Percentiles rank a stretch among this genome's conserved stretches.
These are phyloP conservation scores for Saccharomycopsis fodiens DNA, from an alignment of 805 yeast genomes.

Conservation along the genomic window DNA sequence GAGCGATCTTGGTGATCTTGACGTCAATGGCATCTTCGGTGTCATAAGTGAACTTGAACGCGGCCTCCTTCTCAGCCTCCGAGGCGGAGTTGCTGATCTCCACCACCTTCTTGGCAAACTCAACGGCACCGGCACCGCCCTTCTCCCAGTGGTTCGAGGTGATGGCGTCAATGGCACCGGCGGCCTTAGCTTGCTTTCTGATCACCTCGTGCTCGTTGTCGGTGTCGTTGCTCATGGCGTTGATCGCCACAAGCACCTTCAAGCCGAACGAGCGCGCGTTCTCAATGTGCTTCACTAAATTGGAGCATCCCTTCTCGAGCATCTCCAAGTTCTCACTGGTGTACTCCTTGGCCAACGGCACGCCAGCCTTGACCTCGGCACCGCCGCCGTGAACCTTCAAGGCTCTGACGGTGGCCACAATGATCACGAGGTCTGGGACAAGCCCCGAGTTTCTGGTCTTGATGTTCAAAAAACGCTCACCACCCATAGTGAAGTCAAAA, in stretches of 20 bases:
- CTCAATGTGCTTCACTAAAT: conserved; percentile 67
- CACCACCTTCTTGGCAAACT: conserved; percentile 64
- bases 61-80: conserved; percentile 31
- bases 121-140: conserved; percentile 78
- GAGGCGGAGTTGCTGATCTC: conserved; percentile 35
- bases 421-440: conserved; percentile 67
- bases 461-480: conserved; percentile 78
- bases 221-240: conserved; percentile 69
- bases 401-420: conserved; percentile 82
- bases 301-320: conserved; percentile 62
- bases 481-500: conserved; percentile 88
- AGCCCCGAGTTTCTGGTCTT: conserved; percentile 78
- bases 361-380: conserved; percentile 82
- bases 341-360: conserved; percentile 67
- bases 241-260: conserved; percentile 78
- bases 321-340: conserved; percentile 63
- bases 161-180: conserved; percentile 76
- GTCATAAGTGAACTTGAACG: conserved; percentile 61
- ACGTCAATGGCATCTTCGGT: conserved; percentile 64
- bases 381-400: conserved; percentile 85
- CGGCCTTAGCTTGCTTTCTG: conserved; percentile 57
- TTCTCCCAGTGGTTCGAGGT: conserved; percentile 82
- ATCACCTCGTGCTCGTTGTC: conserved; percentile 62
- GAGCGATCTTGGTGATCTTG: conserved; percentile 72
- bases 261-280: conserved; percentile 67